These are phyloP conservation scores for Circinella minor DNA, from an alignment of 371 early-diverging fungal species.

Conservation along the genomic window DNA sequence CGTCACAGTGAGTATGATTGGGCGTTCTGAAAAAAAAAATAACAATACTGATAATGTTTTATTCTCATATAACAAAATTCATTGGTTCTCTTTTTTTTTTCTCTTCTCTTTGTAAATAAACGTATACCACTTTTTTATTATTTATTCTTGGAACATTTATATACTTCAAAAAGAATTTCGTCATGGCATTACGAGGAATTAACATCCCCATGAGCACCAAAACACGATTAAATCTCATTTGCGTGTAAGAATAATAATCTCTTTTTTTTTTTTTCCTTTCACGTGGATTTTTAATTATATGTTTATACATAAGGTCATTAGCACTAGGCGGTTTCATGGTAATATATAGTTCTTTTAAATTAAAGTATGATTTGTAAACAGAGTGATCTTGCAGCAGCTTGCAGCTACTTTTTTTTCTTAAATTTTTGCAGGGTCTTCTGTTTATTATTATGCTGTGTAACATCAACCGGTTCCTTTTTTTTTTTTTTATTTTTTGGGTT, in stretches of 20 bases:
- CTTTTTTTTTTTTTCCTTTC: not conserved
- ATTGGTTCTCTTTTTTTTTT: not conserved
- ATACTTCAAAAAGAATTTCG: not conserved
- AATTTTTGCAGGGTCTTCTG: not conserved
- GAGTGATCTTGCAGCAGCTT: not conserved
- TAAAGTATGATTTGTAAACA: not conserved
- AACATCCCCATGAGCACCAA: not conserved
- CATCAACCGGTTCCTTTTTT: not conserved
- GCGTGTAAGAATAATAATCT: not conserved
- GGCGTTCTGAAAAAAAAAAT: too few species aligned
- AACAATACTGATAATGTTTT: too few species aligned
- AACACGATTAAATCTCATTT: constrained; percentile 1
- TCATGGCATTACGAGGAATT: not conserved
- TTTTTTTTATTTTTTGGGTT: too few species aligned
- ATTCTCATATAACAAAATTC: not conserved
- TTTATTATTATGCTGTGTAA: constrained; percentile 5
- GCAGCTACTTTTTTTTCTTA: not conserved
- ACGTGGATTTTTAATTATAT: too few species aligned
- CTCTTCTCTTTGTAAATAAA: not conserved
- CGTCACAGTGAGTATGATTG: too few species aligned
- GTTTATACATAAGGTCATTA: constrained; percentile 6
- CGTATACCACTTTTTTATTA: too few species aligned
- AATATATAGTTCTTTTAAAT: not conserved
- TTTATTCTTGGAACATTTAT: too few species aligned
- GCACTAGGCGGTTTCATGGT: constrained; percentile 23